Evolutionary conservation across 345 rosid genomes (phyloP).

Genomic region (Eutrema heterophyllum): DNA sequence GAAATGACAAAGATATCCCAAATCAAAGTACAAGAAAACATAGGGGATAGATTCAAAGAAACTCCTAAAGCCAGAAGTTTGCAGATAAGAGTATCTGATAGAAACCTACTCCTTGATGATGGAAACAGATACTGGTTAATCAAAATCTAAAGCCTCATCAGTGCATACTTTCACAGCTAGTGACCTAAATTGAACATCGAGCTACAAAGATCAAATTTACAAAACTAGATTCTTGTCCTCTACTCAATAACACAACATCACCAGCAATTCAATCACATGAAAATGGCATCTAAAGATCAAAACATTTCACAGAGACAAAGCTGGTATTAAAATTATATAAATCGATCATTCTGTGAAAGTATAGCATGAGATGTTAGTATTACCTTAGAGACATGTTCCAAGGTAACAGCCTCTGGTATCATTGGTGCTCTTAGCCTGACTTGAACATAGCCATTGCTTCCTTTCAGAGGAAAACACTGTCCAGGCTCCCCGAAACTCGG

Average conservation of each 20-base stretch:
- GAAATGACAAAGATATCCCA: background rate
- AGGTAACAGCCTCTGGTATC: constrained; percentile 76
- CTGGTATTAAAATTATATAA: background rate
- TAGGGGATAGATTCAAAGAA: background rate
- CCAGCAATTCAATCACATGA: background rate
- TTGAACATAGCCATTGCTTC: constrained; percentile 71
- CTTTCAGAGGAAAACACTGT: constrained; percentile 84
- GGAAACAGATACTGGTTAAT: background rate
- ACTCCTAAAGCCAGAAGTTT: background rate
- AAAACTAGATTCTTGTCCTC: background rate
- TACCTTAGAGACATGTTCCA: constrained; percentile 95
- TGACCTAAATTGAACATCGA: background rate
- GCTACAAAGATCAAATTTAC: background rate
- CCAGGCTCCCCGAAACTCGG: constrained; percentile 99
- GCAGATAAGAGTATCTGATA: background rate
- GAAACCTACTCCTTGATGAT: background rate
- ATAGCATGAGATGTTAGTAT: constrained; percentile 6
- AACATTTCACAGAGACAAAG: background rate
- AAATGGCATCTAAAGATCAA: background rate
- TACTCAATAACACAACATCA: background rate
- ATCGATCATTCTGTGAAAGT: background rate
- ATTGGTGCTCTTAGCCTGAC: constrained; percentile 66
- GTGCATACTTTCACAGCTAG: background rate
- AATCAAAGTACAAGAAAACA: background rate
- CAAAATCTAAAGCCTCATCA: background rate